Conservation (phyloP, 192 early-diverging fungal genomes). For the Physocladia obscura region DNA sequence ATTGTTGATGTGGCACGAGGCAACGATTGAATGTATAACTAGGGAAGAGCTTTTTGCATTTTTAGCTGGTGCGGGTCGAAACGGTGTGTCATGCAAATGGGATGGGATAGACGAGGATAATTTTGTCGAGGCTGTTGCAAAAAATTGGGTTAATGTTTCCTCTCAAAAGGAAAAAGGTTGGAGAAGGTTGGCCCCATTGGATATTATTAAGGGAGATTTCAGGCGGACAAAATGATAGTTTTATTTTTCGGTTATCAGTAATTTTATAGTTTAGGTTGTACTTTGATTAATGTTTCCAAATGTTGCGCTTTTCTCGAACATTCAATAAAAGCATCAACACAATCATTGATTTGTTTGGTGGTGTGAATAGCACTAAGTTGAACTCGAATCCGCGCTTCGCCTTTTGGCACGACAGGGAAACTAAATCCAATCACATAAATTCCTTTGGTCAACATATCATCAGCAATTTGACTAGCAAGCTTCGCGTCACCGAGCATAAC, state of each 20-base stretch:
- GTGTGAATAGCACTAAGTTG: conserved; percentile 56
- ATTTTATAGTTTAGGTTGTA: too few relatives aligned
- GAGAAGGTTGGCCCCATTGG: neutral
- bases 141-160: too few relatives aligned
- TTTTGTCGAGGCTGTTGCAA: too few relatives aligned
- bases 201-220: too few relatives aligned
- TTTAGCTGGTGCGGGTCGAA: neutral
- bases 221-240: too few relatives aligned
- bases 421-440: conserved; percentile 62
- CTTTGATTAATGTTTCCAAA: too few relatives aligned
- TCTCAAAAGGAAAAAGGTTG: neutral
- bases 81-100: neutral
- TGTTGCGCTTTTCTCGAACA: too few relatives aligned
- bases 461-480: conserved; percentile 49
- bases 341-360: conserved; percentile 47
- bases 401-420: conserved; percentile 59
- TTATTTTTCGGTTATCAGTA: too few relatives aligned
- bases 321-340: conserved; percentile 53
- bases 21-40: neutral
- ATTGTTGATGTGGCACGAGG: neutral
- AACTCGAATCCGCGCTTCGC: conserved; percentile 56
- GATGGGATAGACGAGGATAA: neutral
- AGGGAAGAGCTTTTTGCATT: neutral
- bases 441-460: conserved; percentile 50
- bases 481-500: conserved; percentile 61